Conservation (phyloP, 306 rosid genomes). For the Luffa aegyptiaca region DNA sequence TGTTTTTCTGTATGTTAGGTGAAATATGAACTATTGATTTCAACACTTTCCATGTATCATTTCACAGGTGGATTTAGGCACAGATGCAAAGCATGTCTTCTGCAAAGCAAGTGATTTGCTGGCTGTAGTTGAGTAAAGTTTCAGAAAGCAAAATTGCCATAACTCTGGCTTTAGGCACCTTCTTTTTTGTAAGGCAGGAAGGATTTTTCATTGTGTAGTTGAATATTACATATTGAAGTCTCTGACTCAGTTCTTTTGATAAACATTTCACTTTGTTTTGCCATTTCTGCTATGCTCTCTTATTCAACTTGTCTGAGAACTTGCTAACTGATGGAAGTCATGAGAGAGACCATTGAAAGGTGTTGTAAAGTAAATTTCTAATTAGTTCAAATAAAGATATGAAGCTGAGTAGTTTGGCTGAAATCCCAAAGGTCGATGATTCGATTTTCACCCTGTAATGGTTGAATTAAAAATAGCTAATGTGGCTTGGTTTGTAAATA, state of each 20-base stretch:
- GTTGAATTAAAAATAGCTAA: no score
- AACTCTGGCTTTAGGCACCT: background rate
- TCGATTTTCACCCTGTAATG: no score
- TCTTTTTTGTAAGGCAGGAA: background rate
- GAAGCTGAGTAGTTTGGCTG: no score
- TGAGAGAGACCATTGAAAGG: background rate
- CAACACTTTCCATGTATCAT: background rate
- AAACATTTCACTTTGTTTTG: background rate
- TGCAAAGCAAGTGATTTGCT: slow-evolving; percentile 70
- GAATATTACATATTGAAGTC: background rate
- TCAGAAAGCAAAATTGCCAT: background rate
- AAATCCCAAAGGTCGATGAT: no score
- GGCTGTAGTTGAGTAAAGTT: slow-evolving; percentile 67
- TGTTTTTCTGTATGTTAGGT: background rate
- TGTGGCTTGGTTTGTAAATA: no score
- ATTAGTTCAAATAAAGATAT: no score
- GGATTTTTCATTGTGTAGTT: background rate
- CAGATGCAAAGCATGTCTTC: slow-evolving; percentile 68
- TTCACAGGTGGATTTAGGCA: slow-evolving; percentile 88
- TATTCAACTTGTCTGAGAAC: background rate
- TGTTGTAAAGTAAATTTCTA: no score
- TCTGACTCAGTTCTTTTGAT: background rate
- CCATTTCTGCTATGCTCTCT: background rate
- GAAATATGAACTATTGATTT: background rate
- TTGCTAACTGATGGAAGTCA: background rate